Evolutionary conservation across 2,329 filamentous ascomycete genomes (phyloP).

Genomic region (Chalaropsis ovoidea): DNA sequence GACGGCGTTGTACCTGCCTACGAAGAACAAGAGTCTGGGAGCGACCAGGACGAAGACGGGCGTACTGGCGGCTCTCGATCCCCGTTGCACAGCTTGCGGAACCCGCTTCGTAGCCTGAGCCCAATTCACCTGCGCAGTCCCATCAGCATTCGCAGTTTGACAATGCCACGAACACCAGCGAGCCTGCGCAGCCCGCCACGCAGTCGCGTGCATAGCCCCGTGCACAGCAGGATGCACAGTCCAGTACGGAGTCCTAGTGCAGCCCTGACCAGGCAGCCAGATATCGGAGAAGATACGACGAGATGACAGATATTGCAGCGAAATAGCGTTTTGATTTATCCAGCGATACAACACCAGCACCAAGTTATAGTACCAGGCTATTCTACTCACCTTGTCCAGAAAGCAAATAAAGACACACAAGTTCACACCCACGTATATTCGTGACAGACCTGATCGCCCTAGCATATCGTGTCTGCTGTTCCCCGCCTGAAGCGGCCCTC

Average conservation of each 20-base stretch:
- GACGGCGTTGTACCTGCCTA: slow-evolving; percentile 23
- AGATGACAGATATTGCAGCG: slow-evolving; percentile 12
- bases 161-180: slow-evolving; percentile 17
- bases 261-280: background rate
- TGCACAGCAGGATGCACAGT: slow-evolving; percentile 6
- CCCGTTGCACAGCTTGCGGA: slow-evolving; percentile 13
- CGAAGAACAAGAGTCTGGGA: slow-evolving; percentile 21
- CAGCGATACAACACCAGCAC: background rate
- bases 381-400: background rate
- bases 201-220: slow-evolving; percentile 12
- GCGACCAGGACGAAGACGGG: slow-evolving; percentile 16
- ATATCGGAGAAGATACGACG: slow-evolving; percentile 8
- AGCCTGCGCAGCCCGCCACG: slow-evolving; percentile 18
- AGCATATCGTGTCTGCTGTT: too few species aligned
- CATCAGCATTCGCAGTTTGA: slow-evolving; percentile 22
- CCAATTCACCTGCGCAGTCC: slow-evolving; percentile 21
- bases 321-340: slow-evolving; percentile 14
- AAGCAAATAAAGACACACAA: slow-evolving; percentile 4
- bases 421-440: background rate
- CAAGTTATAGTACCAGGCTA: slow-evolving; percentile 9
- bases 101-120: slow-evolving; percentile 13
- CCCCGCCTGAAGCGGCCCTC: background rate
- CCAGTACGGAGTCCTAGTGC: slow-evolving; percentile 8
- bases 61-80: slow-evolving; percentile 9
- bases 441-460: background rate